phyloP scores from a whole-genome alignment of 106 monocot species.

The Vanilla planifolia region DNA sequence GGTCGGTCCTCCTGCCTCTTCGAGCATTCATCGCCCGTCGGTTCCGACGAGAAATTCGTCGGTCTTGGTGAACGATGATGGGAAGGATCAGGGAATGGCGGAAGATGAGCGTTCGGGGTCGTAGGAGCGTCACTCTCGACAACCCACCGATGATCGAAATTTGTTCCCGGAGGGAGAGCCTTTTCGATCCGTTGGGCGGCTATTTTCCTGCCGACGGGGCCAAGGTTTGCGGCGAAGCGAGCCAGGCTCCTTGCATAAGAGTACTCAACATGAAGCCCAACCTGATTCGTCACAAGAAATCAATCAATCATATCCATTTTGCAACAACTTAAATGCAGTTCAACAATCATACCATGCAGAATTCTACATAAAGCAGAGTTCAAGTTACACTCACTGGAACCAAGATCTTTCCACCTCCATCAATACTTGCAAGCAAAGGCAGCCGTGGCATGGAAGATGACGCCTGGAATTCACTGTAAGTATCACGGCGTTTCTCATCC shows the following conservation, averaged over 20 bases:
- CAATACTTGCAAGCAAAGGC: slow-evolving; percentile 48
- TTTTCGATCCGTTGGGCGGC: slow-evolving; percentile 53
- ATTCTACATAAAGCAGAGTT: not conserved
- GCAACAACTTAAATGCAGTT: too few relatives aligned
- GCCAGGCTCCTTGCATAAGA: slow-evolving; percentile 91
- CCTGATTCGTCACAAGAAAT: slow-evolving; percentile 23
- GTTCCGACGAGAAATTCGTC: not conserved
- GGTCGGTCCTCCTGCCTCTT: not conserved
- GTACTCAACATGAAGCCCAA: slow-evolving; percentile 72
- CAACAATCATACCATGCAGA: not conserved
- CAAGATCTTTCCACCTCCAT: slow-evolving; percentile 55
- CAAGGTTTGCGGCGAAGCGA: slow-evolving; percentile 75
- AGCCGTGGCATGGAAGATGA: slow-evolving; percentile 18
- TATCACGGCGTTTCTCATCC: slow-evolving; percentile 73
- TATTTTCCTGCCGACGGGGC: slow-evolving; percentile 70
- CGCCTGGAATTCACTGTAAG: slow-evolving; percentile 38
- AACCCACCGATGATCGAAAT: slow-evolving; percentile 86
- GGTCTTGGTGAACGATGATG: not conserved
- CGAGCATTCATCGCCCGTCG: not conserved
- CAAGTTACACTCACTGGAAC: slow-evolving; percentile 48
- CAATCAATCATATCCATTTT: not conserved
- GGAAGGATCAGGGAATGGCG: not conserved
- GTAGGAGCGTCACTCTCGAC: slow-evolving; percentile 44
- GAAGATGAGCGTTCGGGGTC: slow-evolving; percentile 13
- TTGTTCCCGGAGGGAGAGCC: slow-evolving; percentile 67